Percentiles rank a stretch among this genome's conserved stretches.
Evolutionary conservation across 768 basidiomycete genomes (phyloP).

Genomic region (Leccinum variicolor): DNA sequence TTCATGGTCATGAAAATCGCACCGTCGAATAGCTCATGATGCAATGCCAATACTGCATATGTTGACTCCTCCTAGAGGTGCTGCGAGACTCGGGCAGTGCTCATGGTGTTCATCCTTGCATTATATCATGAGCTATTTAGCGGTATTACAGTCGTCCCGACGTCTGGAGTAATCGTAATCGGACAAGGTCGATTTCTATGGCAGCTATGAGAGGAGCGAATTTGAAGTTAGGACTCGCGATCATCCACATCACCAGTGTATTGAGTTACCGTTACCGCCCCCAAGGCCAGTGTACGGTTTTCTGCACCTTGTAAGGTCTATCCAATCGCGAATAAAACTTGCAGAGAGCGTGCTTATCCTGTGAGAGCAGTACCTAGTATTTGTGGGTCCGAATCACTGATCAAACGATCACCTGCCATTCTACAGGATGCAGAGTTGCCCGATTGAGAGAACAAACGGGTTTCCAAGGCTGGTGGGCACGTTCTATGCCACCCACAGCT

Average conservation of each 20-base stretch:
- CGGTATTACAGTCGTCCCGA: neutral
- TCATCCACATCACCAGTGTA: neutral
- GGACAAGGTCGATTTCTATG: neutral
- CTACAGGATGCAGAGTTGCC: neutral
- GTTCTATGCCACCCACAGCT: neutral
- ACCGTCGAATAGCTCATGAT: slow-evolving; percentile 12
- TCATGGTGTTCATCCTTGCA: neutral
- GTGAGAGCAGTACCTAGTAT: neutral
- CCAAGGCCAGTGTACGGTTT: neutral
- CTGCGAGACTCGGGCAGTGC: neutral
- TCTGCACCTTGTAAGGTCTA: neutral
- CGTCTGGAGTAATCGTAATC: neutral
- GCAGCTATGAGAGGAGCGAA: neutral
- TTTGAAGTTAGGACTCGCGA: too few species aligned
- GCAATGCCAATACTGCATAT: slow-evolving; percentile 1
- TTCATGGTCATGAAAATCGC: neutral
- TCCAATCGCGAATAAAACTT: neutral
- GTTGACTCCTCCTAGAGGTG: neutral
- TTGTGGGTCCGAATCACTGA: neutral
- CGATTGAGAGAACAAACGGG: neutral
- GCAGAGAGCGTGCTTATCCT: neutral
- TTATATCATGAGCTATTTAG: slow-evolving; percentile 16
- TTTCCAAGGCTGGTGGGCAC: neutral
- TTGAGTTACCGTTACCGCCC: too few species aligned
- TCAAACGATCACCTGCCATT: too few species aligned